Conservation (phyloP, 805 yeast genomes). For the Myxozyma udenii region DNA sequence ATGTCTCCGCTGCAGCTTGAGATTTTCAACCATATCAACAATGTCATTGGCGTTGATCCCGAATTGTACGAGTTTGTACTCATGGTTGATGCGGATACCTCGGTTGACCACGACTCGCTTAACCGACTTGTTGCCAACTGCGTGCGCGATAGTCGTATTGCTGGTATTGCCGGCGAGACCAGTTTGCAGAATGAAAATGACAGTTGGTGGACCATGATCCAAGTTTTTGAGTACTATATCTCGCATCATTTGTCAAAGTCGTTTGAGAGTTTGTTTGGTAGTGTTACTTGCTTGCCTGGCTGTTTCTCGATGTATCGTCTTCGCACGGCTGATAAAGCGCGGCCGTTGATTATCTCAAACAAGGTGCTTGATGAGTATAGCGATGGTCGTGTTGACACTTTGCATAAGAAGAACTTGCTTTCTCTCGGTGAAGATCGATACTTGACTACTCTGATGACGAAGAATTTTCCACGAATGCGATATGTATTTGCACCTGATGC, state of each 20-base stretch:
- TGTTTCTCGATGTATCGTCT: constrained; percentile 58
- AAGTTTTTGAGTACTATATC: constrained; percentile 61
- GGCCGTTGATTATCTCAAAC: constrained; percentile 59
- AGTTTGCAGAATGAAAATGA: constrained; percentile 54
- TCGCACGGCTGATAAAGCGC: constrained; percentile 48
- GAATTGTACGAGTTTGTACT: constrained; percentile 55
- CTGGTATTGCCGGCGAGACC: constrained; percentile 65
- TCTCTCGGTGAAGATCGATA: constrained; percentile 62
- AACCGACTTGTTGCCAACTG: constrained; percentile 58
- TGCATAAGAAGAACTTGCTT: constrained; percentile 59
- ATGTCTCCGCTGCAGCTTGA: constrained; percentile 59
- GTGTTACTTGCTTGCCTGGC: constrained; percentile 67
- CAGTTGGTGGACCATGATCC: constrained; percentile 58
- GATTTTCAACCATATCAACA: constrained; percentile 52
- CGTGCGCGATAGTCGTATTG: constrained; percentile 55
- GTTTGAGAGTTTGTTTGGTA: constrained; percentile 59
- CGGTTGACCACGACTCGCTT: constrained; percentile 51
- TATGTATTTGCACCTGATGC: constrained; percentile 58
- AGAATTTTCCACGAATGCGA: constrained; percentile 54
- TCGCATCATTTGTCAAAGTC: constrained; percentile 64
- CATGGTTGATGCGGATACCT: constrained; percentile 65
- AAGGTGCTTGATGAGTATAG: constrained; percentile 57
- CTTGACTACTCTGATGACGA: constrained; percentile 56
- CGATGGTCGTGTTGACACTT: constrained; percentile 54
- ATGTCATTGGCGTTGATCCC: constrained; percentile 58